These are phyloP conservation scores for Eucalyptus melliodora DNA, from an alignment of 345 rosid genomes.

Conservation along the genomic window DNA sequence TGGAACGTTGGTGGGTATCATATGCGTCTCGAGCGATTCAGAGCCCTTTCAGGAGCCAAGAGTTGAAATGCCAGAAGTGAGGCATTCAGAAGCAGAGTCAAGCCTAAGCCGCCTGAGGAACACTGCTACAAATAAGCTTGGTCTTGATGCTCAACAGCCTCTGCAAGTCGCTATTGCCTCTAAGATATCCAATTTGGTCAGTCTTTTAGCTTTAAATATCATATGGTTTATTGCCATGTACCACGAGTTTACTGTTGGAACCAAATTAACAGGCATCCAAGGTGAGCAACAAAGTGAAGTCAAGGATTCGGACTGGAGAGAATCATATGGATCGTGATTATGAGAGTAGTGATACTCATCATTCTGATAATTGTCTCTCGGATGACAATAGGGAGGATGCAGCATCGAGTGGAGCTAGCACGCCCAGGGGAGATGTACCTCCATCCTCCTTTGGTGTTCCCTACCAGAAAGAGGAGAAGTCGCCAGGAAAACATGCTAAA, in stretches of 20 bases:
- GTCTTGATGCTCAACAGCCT: slow-evolving; percentile 89
- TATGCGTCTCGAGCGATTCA: slow-evolving; percentile 59
- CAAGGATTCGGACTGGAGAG: slow-evolving; percentile 54
- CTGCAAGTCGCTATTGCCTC: slow-evolving; percentile 79
- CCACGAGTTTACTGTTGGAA: slow-evolving; percentile 3
- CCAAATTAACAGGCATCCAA: slow-evolving; percentile 52
- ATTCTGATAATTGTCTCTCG: slow-evolving; percentile 49
- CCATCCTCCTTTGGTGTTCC: slow-evolving; percentile 51
- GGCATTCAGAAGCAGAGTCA: slow-evolving; percentile 31
- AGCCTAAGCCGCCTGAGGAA: slow-evolving; percentile 31
- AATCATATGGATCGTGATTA: slow-evolving; percentile 45
- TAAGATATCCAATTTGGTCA: slow-evolving; percentile 86
- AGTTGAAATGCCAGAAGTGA: slow-evolving; percentile 10
- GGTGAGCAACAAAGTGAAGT: slow-evolving; percentile 80
- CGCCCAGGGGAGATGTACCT: slow-evolving; percentile 69
- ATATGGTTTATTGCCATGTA: slow-evolving; percentile 1
- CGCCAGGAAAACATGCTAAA: slow-evolving; percentile 23
- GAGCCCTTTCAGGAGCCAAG: slow-evolving; percentile 33
- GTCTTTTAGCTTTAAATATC: slow-evolving; percentile 7
- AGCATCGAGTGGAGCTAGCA: slow-evolving; percentile 79
- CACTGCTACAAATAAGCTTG: slow-evolving; percentile 56
- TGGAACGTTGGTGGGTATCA: slow-evolving; percentile 61
- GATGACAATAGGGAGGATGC: slow-evolving; percentile 81
- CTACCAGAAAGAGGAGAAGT: slow-evolving; percentile 40
- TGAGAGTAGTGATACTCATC: slow-evolving; percentile 68